These are phyloP conservation scores for Suillus weaverae DNA, from an alignment of 768 basidiomycete genomes.

Conservation along the genomic window DNA sequence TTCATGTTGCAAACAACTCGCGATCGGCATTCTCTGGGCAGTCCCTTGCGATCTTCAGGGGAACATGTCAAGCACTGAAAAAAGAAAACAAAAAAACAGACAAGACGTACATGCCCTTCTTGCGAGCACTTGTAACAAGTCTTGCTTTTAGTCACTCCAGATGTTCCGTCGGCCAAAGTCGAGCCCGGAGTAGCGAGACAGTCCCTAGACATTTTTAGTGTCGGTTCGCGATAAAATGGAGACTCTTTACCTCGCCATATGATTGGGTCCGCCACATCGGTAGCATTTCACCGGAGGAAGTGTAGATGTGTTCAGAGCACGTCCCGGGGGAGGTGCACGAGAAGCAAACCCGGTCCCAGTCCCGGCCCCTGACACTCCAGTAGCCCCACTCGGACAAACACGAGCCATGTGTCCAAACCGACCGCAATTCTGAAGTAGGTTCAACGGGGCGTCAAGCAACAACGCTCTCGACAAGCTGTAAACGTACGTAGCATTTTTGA, in stretches of 20 bases:
- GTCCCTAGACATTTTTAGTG: conserved; percentile 49
- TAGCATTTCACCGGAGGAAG: conserved; percentile 86
- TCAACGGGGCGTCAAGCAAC: conserved; percentile 5
- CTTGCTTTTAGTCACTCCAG: conserved; percentile 62
- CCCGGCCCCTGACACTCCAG: conserved; percentile 34
- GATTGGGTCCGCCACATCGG: conserved; percentile 86
- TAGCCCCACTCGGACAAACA: conserved; percentile 56
- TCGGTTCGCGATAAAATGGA: not conserved
- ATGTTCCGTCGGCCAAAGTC: conserved; percentile 45
- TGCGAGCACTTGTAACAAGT: conserved; percentile 89
- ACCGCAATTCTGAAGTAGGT: conserved; percentile 62
- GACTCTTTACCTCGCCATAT: conserved; percentile 66
- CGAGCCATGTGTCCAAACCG: conserved; percentile 84
- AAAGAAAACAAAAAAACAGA: not conserved
- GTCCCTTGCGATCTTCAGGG: conserved; percentile 59
- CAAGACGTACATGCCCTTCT: conserved; percentile 75
- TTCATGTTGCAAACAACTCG: conserved; percentile 55
- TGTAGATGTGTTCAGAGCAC: conserved; percentile 71
- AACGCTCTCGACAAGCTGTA: conserved; percentile 25
- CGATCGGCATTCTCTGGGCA: conserved; percentile 56
- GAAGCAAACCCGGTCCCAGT: conserved; percentile 47
- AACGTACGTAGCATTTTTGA: conserved; percentile 79
- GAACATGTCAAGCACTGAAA: not conserved
- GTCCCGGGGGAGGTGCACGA: conserved; percentile 73
- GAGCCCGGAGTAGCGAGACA: conserved; percentile 75